Evolutionary conservation across 1,284 basidiomycete genomes (phyloP).

Genomic region (Cystobasidium slooffiae): DNA sequence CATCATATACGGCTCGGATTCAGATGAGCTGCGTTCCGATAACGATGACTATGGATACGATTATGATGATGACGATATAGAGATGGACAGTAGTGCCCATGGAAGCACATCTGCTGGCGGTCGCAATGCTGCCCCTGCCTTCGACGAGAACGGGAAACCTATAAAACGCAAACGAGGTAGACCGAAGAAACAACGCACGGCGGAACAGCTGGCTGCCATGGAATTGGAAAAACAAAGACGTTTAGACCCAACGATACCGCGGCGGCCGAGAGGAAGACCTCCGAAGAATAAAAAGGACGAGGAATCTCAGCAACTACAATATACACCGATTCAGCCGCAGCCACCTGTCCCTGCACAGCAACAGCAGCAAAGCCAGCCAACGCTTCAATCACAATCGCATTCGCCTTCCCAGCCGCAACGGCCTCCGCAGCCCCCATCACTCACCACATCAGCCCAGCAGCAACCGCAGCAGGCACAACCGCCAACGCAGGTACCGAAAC

Average conservation of each 20-base stretch:
- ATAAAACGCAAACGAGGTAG: constrained; percentile 39
- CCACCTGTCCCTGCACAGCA: neutral
- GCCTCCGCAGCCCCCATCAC: too few relatives aligned
- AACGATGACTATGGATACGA: constrained; percentile 23
- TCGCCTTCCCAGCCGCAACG: too few relatives aligned
- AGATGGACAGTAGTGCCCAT: neutral
- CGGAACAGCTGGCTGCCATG: constrained; percentile 31
- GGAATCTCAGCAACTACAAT: neutral
- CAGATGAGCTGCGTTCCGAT: constrained; percentile 38
- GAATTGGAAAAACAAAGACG: constrained; percentile 21
- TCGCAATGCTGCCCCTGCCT: neutral
- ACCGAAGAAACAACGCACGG: constrained; percentile 35
- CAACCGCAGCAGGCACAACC: neutral
- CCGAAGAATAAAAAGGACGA: constrained; percentile 42
- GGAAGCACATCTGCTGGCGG: neutral
- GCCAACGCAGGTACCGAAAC: neutral
- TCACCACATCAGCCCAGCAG: too few relatives aligned
- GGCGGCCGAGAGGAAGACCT: constrained; percentile 42
- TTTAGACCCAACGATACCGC: constrained; percentile 22
- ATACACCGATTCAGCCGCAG: neutral
- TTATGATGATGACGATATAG: constrained; percentile 19
- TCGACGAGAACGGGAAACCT: constrained; percentile 26
- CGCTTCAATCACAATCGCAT: too few relatives aligned
- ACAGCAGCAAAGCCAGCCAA: too few relatives aligned
- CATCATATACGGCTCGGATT: constrained; percentile 41